Conservation (phyloP, 1,139 yeast species). For the Pichia sp. region DNA sequence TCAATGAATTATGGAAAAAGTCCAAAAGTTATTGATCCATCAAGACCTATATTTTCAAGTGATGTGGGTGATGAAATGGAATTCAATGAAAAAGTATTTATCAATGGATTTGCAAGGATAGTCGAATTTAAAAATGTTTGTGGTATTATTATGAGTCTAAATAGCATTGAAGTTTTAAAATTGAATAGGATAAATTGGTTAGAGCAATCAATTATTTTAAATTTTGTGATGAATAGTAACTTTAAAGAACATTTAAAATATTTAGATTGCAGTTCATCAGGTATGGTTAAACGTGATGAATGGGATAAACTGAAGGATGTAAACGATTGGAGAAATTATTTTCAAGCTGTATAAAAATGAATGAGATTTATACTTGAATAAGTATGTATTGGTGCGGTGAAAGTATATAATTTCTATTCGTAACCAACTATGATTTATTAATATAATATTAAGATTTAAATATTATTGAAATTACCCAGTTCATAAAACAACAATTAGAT, state of each 20-base stretch:
- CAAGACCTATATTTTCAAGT: slow-evolving; percentile 25
- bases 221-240: slow-evolving; percentile 23
- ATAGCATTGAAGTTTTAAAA: slow-evolving; percentile 34
- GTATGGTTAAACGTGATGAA: slow-evolving; percentile 49
- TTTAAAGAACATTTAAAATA: slow-evolving; percentile 19
- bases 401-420: too few relatives aligned
- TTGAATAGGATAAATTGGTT: slow-evolving; percentile 50
- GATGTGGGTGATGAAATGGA: slow-evolving; percentile 25
- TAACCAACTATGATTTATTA: too few relatives aligned
- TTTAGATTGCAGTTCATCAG: slow-evolving; percentile 47
- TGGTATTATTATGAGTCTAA: slow-evolving; percentile 35
- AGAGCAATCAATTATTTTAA: slow-evolving; percentile 34
- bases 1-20: slow-evolving; percentile 3
- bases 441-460: too few relatives aligned
- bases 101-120: slow-evolving; percentile 8
- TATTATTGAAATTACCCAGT: too few relatives aligned
- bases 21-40: slow-evolving; percentile 10
- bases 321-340: slow-evolving; percentile 25
- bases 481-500: too few relatives aligned
- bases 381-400: too few relatives aligned
- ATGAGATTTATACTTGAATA: too few relatives aligned
- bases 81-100: slow-evolving; percentile 16
- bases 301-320: slow-evolving; percentile 40
- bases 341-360: slow-evolving; percentile 2
- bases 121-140: slow-evolving; percentile 22